These are phyloP conservation scores for Saraca asoca DNA, from an alignment of 331 rosid species.

Conservation along the genomic window DNA sequence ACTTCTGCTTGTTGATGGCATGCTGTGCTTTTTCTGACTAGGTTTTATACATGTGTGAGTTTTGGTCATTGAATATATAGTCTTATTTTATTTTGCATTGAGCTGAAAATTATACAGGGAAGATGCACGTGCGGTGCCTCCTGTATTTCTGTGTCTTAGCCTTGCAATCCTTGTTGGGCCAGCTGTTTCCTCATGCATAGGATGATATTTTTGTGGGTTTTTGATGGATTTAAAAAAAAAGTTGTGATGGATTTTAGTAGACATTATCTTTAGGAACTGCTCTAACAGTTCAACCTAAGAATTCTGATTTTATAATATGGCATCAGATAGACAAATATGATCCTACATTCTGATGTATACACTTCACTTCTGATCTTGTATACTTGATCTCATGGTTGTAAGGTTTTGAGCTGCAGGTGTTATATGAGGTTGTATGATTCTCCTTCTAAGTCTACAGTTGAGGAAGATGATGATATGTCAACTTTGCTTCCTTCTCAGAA, in stretches of 20 bases:
- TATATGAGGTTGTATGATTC: constrained; percentile 84
- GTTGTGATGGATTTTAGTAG: constrained; percentile 1
- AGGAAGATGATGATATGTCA: constrained; percentile 79
- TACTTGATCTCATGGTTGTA: constrained; percentile 31
- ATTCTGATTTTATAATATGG: not conserved
- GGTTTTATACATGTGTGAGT: not conserved
- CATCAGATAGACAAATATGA: not conserved
- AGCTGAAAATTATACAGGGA: constrained; percentile 2
- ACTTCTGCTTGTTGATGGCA: constrained; percentile 8
- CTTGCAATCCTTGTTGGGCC: not conserved
- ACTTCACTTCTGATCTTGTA: constrained; percentile 23
- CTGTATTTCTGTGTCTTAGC: not conserved
- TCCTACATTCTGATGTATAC: not conserved
- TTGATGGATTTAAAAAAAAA: no score
- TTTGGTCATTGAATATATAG: no score
- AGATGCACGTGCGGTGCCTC: constrained; percentile 9
- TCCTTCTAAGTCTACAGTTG: constrained; percentile 74
- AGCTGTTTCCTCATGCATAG: not conserved
- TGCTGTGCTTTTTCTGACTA: constrained; percentile 17
- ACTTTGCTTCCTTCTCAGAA: constrained; percentile 91
- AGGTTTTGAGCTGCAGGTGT: constrained; percentile 62
- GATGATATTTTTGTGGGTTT: no score
- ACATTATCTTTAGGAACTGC: constrained; percentile 2
- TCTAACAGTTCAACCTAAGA: constrained; percentile 10
- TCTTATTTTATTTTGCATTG: constrained; percentile 9